A percentile compares a stretch with the other conserved stretches of the same genome.
Evolutionary conservation across 176 grass and related monocot species (phyloP).

Genomic region (Chrysopogon serrulatus): DNA sequence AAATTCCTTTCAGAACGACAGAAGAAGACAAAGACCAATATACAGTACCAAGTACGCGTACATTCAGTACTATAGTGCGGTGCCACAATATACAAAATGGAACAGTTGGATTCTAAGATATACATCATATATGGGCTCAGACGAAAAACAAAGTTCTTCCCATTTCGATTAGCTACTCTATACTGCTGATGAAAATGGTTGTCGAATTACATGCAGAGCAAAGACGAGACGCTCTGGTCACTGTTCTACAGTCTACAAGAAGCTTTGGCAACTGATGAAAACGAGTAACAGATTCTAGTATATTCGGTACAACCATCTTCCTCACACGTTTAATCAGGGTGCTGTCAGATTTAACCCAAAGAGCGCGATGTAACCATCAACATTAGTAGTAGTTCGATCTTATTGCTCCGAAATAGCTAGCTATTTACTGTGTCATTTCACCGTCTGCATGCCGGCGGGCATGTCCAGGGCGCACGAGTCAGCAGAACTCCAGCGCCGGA

Average conservation of each 20-base stretch:
- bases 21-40: not conserved
- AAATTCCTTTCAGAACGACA: too few relatives aligned
- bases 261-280: slow-evolving; percentile 11
- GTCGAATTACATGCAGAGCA: not conserved
- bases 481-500: slow-evolving; percentile 29
- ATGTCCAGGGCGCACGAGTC: slow-evolving; percentile 17
- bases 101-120: not conserved
- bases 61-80: not conserved
- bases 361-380: slow-evolving; percentile 15
- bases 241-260: slow-evolving; percentile 2
- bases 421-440: slow-evolving; percentile 38
- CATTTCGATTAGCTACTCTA: not conserved
- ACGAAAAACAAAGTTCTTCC: not conserved
- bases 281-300: slow-evolving; percentile 17
- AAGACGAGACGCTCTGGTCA: not conserved
- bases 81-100: not conserved
- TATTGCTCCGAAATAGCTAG: slow-evolving; percentile 30
- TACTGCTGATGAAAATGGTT: not conserved
- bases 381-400: slow-evolving; percentile 35
- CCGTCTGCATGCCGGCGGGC: not conserved
- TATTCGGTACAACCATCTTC: not conserved
- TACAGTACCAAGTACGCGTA: not conserved
- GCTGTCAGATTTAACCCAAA: slow-evolving; percentile 29
- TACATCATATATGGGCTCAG: too few relatives aligned
- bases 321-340: slow-evolving; percentile 20